These are phyloP conservation scores for Candida maris DNA, from an alignment of 805 yeast genomes.

Conservation along the genomic window DNA sequence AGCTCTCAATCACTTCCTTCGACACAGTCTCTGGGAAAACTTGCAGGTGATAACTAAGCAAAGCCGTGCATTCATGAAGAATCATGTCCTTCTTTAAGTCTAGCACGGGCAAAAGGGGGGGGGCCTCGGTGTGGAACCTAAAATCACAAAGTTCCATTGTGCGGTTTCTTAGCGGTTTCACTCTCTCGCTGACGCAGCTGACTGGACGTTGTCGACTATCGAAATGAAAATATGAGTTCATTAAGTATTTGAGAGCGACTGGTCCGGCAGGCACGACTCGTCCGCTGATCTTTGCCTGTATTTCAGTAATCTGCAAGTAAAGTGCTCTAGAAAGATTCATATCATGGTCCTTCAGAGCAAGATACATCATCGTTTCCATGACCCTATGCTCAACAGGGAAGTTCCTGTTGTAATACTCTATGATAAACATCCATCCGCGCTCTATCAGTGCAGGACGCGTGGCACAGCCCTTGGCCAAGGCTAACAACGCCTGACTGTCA, in stretches of 20 bases:
- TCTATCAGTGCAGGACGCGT: slow-evolving; percentile 42
- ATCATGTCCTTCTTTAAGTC: slow-evolving; percentile 37
- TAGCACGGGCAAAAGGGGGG: slow-evolving; percentile 64
- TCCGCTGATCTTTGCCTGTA: slow-evolving; percentile 18
- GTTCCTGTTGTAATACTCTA: slow-evolving; percentile 52
- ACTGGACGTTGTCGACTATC: slow-evolving; percentile 26
- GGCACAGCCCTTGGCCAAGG: slow-evolving; percentile 67
- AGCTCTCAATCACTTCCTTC: slow-evolving; percentile 44
- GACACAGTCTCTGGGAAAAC: slow-evolving; percentile 42
- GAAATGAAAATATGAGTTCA: slow-evolving; percentile 37
- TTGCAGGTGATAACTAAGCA: slow-evolving; percentile 56
- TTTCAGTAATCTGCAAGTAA: slow-evolving; percentile 34
- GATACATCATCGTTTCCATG: slow-evolving; percentile 64
- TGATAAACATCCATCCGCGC: slow-evolving; percentile 76
- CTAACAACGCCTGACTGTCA: slow-evolving; percentile 43
- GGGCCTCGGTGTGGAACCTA: slow-evolving; percentile 44
- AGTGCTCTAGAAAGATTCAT: slow-evolving; percentile 65
- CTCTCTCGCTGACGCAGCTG: slow-evolving; percentile 36
- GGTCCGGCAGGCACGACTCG: slow-evolving; percentile 19
- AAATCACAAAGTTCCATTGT: slow-evolving; percentile 28
- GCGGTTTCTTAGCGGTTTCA: slow-evolving; percentile 40
- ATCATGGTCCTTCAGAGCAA: slow-evolving; percentile 82
- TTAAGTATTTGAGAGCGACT: slow-evolving; percentile 36
- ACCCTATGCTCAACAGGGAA: slow-evolving; percentile 37
- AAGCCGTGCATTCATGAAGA: slow-evolving; percentile 72